Base-by-base conservation (phyloP, 805 yeast species). In the Ogataea paradorogensis region DNA sequence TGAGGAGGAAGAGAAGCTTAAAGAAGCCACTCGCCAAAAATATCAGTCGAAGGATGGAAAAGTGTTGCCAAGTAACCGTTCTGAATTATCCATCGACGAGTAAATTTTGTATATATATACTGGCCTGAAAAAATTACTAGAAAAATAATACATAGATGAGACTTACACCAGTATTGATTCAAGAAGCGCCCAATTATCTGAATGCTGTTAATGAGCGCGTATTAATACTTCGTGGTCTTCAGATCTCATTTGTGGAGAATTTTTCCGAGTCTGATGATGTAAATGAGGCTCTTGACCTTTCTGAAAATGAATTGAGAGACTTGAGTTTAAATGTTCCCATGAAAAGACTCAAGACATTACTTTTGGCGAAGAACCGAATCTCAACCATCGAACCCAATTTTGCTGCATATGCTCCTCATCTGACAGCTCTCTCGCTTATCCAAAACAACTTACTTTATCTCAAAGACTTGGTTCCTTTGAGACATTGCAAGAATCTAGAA, bases 251-350 rank as follows among this genome's bases (percentile, higher is more conserved):
- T 3, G 53, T 78, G 9, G 80, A 73, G 40, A 67, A 68, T 38
- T 50, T 76, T 2, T 69, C 69, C 1, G 54, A 70, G 1, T 35
- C 55, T 3, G 58, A 54, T 38, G 76, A 71, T 56, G 65, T 53
- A 28, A 67, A 62, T 56, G 81, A 71, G 44, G 76, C 71, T 11
- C 61, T 91, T 3, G 97, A 91, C 58, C 56, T 91, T 23, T 77
- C 91, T 1, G 81, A 83, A 53, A 91, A 91, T 61, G 82, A 77
- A 24, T 62, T 91, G n/a, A 61, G 70, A 1, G 69, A 67, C 2
- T 48, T 91, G 5, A 69, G 73, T 11, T 69, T 66, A 53, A 67
- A 75, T 26, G 86, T 82, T 0, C 53, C 43, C 15, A 54, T 73
- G 28, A 35, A 39, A 23, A 71, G 69, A 27, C 53, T 75, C 35